Base-by-base conservation (phyloP, 257 asterid genomes). In the Solanum neorickii region DNA sequence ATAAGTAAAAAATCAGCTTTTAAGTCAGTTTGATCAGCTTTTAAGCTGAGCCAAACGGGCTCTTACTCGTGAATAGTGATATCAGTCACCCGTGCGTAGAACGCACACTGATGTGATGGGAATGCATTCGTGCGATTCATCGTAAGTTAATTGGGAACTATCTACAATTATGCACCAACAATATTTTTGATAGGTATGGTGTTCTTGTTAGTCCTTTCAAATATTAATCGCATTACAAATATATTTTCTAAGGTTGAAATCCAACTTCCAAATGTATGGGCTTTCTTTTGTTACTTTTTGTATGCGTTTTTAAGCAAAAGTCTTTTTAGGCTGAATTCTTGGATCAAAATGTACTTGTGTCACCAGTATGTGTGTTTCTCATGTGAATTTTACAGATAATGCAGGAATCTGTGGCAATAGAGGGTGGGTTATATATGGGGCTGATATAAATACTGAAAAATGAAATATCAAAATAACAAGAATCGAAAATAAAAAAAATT, bases 101-200 rank as follows among this genome's bases (percentile, higher is more conserved):
- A 56, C 11, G 4, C n/a, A 89, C 91, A 86, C 92, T 90, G 89
- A 27, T 27, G 91, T 23, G 96, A 96, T 84, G 95, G 96, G 87
- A 56, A 56, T 56, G 65, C 65, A 56, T 95, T 92, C 82, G 98
- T 98, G 87, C 91, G 95, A 52, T 87, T 96, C 88, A 93, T 88
- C 95, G 98, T 93, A 96, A 46, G 85, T 82, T 52, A 56, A 68
- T 80, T 59, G 35, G 73, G 56, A 76, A 5, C 82, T 29, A 29
- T 47, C 84, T 27, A 47, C 42, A 80, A 42, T 42, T 47, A 80
- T 80, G 56, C 3, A 1, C 84, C 27, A 80, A 27, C 18, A 66
- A 37, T 11, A 18, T 56, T 56, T 56, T 56, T 18, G 62, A 16
- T 23, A 52, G 60, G 65, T 56, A 18, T 10, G 25, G 12, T 20